Percentiles rank a stretch among this genome's conserved stretches.
phyloP scores from a whole-genome alignment of 1,284 basidiomycete genomes.

The Ganoderma boninense region DNA sequence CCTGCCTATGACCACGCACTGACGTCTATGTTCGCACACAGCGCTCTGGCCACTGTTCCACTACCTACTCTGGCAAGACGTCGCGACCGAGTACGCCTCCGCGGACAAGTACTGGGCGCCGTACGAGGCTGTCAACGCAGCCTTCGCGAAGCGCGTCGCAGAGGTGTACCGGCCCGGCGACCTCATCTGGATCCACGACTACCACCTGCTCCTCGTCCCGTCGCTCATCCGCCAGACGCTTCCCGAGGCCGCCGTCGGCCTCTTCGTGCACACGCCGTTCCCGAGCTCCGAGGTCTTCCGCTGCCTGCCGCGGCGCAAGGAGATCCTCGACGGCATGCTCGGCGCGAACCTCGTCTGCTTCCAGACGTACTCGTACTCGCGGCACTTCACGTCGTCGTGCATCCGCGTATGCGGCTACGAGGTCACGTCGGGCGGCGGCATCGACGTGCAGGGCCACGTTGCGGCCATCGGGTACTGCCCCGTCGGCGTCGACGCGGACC shows the following conservation, averaged over 20 bases:
- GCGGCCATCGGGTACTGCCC: conserved; percentile 92
- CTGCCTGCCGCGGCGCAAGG: conserved; percentile 73
- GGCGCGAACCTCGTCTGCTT: conserved; percentile 97
- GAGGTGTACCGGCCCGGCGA: conserved; percentile 88
- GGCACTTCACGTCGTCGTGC: conserved; percentile 95
- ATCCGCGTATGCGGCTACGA: conserved; percentile 98
- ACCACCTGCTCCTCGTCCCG: conserved; percentile 93
- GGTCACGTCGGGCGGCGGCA: conserved; percentile 74
- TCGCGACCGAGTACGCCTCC: conserved; percentile 80
- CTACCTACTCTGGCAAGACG: conserved; percentile 98
- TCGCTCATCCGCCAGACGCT: conserved; percentile 83
- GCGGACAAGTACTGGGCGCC: conserved; percentile 89
- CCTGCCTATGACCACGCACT: conserved; percentile 12
- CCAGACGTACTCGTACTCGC: conserved; percentile 97
- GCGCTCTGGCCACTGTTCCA: conserved; percentile 99
- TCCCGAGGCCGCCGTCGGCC: conserved; percentile 84
- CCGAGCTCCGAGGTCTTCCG: conserved; percentile 97
- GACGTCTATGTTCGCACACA: conserved; percentile 39
- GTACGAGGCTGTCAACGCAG: conserved; percentile 87
- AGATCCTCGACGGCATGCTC: conserved; percentile 98
- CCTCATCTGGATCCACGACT: conserved; percentile 91
- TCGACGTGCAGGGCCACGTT: conserved; percentile 91
- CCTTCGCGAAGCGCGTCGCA: conserved; percentile 85
- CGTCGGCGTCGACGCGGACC: conserved; percentile 96
- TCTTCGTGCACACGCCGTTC: conserved; percentile 98